Evolutionary conservation across 495 filamentous ascomycete species (phyloP).

Genomic region (Monascus purpureus): DNA sequence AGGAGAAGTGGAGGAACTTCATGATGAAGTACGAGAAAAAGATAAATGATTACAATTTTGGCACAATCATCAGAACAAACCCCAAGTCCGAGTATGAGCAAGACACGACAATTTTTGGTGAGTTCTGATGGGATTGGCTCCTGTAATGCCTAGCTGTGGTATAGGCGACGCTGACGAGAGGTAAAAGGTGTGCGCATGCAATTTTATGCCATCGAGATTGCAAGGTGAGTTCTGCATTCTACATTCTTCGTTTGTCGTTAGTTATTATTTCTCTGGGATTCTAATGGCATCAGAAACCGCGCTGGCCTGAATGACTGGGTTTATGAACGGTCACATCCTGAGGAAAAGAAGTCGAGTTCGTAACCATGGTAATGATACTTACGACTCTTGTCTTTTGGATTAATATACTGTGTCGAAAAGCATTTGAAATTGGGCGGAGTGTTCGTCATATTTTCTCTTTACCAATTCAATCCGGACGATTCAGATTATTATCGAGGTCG

Average conservation of each 20-base stretch:
- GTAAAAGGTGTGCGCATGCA: constrained; percentile 61
- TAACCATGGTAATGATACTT: constrained; percentile 5
- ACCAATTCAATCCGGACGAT: too few relatives aligned
- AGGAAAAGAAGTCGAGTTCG: constrained; percentile 21
- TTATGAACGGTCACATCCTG: constrained; percentile 53
- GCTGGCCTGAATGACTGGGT: constrained; percentile 92
- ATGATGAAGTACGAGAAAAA: constrained; percentile 88
- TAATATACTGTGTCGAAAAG: too few relatives aligned
- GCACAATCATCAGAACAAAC: constrained; percentile 72
- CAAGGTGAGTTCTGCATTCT: constrained; percentile 38
- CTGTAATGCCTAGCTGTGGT: not conserved
- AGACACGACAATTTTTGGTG: constrained; percentile 79
- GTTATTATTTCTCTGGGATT: too few relatives aligned
- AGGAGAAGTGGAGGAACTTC: constrained; percentile 92
- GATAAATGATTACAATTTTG: constrained; percentile 93
- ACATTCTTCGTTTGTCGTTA: too few relatives aligned
- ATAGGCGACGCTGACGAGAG: constrained; percentile 10
- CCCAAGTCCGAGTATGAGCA: constrained; percentile 74
- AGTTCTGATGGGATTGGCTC: constrained; percentile 3
- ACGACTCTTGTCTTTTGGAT: not conserved
- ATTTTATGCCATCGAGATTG: constrained; percentile 96
- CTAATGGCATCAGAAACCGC: constrained; percentile 65
- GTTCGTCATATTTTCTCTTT: too few relatives aligned
- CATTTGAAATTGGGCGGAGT: not conserved
- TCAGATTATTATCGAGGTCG: too few relatives aligned